Conservation (phyloP, 768 basidiomycete species). For the Termitomyces titanicus region DNA sequence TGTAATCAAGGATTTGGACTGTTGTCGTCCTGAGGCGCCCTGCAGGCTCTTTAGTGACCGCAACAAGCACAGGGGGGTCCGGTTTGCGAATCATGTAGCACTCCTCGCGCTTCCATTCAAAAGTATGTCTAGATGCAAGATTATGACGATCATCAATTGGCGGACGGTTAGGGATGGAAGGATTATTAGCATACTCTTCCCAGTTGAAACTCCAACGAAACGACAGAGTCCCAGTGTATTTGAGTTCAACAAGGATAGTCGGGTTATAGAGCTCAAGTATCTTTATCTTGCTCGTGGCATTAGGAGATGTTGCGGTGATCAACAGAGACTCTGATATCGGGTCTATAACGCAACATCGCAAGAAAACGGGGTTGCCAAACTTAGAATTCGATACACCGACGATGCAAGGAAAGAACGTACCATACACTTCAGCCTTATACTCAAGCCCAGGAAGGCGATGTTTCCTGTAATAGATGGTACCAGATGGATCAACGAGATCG, state of each 20-base stretch:
- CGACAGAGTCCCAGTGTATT: slow-evolving; percentile 65
- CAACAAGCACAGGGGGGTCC: slow-evolving; percentile 83
- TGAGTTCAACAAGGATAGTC: slow-evolving; percentile 63
- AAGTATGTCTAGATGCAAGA: slow-evolving; percentile 56
- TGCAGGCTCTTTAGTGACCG: slow-evolving; percentile 72
- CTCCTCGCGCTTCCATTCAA: slow-evolving; percentile 84
- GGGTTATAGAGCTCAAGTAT: slow-evolving; percentile 76
- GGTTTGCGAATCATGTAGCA: slow-evolving; percentile 83
- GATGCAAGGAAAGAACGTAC: slow-evolving; percentile 28
- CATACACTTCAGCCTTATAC: slow-evolving; percentile 68
- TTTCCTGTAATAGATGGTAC: slow-evolving; percentile 69
- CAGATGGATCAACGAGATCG: slow-evolving; percentile 67
- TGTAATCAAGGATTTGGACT: slow-evolving; percentile 82
- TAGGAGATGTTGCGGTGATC: slow-evolving; percentile 61
- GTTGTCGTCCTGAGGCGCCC: slow-evolving; percentile 61
- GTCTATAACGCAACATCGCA: slow-evolving; percentile 37
- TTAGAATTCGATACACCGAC: background rate
- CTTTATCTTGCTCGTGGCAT: slow-evolving; percentile 67
- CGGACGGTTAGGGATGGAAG: background rate
- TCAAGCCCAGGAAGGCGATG: slow-evolving; percentile 48
- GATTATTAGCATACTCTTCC: slow-evolving; percentile 61
- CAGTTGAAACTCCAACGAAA: slow-evolving; percentile 81
- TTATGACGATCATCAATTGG: background rate
- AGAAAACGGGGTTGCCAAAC: background rate
- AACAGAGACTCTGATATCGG: slow-evolving; percentile 71